phyloP scores from a whole-genome alignment of 1,284 basidiomycete genomes.

The Athelia sp. region DNA sequence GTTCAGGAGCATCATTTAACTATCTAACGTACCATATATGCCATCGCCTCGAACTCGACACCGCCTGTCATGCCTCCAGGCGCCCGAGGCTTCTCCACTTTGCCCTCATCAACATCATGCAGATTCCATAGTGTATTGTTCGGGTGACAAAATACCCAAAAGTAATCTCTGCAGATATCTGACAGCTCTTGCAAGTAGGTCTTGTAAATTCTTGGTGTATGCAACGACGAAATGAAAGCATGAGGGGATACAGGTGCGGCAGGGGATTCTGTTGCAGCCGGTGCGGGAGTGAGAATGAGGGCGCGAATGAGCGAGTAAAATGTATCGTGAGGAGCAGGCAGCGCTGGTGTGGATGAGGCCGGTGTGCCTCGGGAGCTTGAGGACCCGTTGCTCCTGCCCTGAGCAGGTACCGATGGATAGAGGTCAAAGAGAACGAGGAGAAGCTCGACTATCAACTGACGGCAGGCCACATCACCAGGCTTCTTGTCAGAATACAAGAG shows the following conservation, averaged over 20 bases:
- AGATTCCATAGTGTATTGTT: constrained; percentile 89
- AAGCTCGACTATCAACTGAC: constrained; percentile 88
- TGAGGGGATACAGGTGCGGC: constrained; percentile 68
- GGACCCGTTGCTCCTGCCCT: constrained; percentile 32
- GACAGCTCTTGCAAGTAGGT: constrained; percentile 86
- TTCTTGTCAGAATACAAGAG: constrained; percentile 96
- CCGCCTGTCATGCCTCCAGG: constrained; percentile 98
- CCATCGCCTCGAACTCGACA: constrained; percentile 97
- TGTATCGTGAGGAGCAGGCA: constrained; percentile 68
- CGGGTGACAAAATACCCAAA: constrained; percentile 98
- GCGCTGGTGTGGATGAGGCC: constrained; percentile 45
- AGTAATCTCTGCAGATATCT: constrained; percentile 92
- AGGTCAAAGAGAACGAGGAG: constrained; percentile 81
- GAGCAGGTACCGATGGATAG: constrained; percentile 67
- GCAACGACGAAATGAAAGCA: constrained; percentile 84
- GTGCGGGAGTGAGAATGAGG: constrained; percentile 70
- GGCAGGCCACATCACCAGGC: constrained; percentile 86
- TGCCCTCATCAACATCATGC: constrained; percentile 73
- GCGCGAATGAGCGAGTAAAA: constrained; percentile 67
- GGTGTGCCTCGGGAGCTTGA: constrained; percentile 41
- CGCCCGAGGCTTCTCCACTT: constrained; percentile 87
- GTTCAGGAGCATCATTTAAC: too few species aligned
- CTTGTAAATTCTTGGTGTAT: constrained; percentile 84
- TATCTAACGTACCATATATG: constrained; percentile 73
- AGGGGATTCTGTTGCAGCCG: constrained; percentile 64